phyloP scores from a whole-genome alignment of 257 asterid species.

The Handroanthus guayacan region DNA sequence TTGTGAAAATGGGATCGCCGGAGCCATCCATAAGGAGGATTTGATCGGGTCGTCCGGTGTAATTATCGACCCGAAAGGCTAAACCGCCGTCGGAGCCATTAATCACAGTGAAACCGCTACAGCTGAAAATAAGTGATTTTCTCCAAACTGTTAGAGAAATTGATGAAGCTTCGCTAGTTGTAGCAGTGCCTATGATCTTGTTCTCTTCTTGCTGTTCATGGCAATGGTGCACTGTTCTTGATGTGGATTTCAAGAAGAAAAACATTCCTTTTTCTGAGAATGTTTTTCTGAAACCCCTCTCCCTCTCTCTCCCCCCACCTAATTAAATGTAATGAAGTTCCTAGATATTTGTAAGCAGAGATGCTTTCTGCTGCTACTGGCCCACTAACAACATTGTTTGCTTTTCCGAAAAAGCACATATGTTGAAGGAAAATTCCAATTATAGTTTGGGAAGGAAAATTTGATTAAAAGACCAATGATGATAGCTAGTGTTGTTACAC shows the following conservation, averaged over 20 bases:
- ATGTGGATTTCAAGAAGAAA: slow-evolving; percentile 53
- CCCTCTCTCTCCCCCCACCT: too few relatives aligned
- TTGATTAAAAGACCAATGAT: too few relatives aligned
- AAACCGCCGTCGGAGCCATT: slow-evolving; percentile 59
- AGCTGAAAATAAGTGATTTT: slow-evolving; percentile 70
- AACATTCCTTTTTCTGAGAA: slow-evolving; percentile 37
- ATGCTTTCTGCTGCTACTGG: background rate
- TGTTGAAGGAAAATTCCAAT: too few relatives aligned
- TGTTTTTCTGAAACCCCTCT: slow-evolving; percentile 11
- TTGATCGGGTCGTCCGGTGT: slow-evolving; percentile 49
- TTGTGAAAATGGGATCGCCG: slow-evolving; percentile 67
- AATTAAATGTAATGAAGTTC: too few relatives aligned
- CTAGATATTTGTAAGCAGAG: slow-evolving; percentile 30
- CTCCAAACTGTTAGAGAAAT: slow-evolving; percentile 77
- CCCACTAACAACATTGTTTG: too few relatives aligned
- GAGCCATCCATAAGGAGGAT: slow-evolving; percentile 76
- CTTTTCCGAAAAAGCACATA: too few relatives aligned
- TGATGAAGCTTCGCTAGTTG: slow-evolving; percentile 12
- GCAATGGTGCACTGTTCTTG: slow-evolving; percentile 53
- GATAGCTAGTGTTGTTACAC: too few relatives aligned
- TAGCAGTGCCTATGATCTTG: background rate
- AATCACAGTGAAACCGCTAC: slow-evolving; percentile 79
- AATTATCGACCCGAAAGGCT: slow-evolving; percentile 75
- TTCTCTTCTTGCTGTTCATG: slow-evolving; percentile 31
- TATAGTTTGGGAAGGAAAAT: too few relatives aligned